Evolutionary conservation across 805 yeast species (phyloP), one percentile per base, ranked within the genome.

Genomic region (Candida peoriensis): DNA sequence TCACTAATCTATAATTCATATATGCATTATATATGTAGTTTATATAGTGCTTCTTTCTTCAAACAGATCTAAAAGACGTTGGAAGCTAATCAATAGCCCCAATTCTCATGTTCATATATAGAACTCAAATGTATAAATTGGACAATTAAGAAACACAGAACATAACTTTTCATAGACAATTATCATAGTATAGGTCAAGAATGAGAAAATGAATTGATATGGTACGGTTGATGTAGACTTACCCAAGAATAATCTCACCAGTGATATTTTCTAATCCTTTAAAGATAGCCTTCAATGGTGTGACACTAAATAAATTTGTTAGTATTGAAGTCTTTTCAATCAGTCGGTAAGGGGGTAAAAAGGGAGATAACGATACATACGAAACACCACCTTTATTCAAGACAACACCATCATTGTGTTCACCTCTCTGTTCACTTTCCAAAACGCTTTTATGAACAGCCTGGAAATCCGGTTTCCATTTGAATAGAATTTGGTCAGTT

Each of bases 391-490:
- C 52, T 7, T 42, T 41, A 25, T 61, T 24, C 6, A 52, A 44
- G 10, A 71, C 72, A 36, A 46, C 44, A 11, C 51, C 53, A 21
- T 48, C 52, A 19, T 44, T 45, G 24, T 50, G 52, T 29, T 55
- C 46, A 26, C 53, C 54, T 30, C 42, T 48, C 3, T 50, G 53
- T 24, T 52, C 38, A 8, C 68, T 63, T 11, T 51, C 61, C 14
- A 57, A 48, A 11, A 76, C 73, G 8, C 71, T 67, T 32, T 72
- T 63, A 52, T 80, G 82, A 11, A 83, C 87, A 17, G 68, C 60
- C 28, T 70, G 72, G 58, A 86, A 87, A 53, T 88, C 76, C 1
- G 98, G 98, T 28, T 68, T 67, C 98, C 98, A 90, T 41, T 63
- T 64, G 59, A 78, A 93, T 36, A 72, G 68, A 20, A 71, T 64